These are phyloP conservation scores for Mollisiaceae sp. DNA, from an alignment of 2,329 filamentous ascomycete genomes.

Conservation along the genomic window DNA sequence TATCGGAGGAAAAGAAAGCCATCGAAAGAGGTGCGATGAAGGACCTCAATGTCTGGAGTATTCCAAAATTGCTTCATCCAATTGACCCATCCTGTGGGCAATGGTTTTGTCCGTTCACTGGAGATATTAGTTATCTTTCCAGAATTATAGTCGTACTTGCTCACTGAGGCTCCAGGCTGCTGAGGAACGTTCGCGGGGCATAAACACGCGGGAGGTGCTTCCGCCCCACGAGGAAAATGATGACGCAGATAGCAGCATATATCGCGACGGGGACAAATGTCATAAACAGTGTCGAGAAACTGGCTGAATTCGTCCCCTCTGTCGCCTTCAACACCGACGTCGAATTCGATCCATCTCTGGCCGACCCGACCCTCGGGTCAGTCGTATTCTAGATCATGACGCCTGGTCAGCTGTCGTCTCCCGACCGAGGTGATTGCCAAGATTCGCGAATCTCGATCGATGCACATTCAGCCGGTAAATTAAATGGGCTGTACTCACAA, in stretches of 20 bases:
- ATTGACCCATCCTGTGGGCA: slow-evolving; percentile 44
- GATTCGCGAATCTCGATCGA: not conserved
- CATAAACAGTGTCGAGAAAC: slow-evolving; percentile 49
- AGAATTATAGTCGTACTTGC: not conserved
- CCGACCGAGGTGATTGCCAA: slow-evolving; percentile 6
- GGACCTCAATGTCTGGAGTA: slow-evolving; percentile 47
- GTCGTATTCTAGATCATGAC: slow-evolving; percentile 25
- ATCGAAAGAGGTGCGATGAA: slow-evolving; percentile 70
- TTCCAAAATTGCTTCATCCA: slow-evolving; percentile 44
- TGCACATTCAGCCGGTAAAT: not conserved
- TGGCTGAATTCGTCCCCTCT: slow-evolving; percentile 47
- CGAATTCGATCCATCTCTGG: slow-evolving; percentile 47
- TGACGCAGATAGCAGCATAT: slow-evolving; percentile 54
- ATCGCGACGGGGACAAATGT: slow-evolving; percentile 60
- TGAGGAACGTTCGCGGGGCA: slow-evolving; percentile 57
- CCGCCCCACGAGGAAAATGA: slow-evolving; percentile 56
- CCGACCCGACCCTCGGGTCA: slow-evolving; percentile 52
- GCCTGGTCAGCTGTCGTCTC: not conserved
- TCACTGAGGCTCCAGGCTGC: slow-evolving; percentile 55
- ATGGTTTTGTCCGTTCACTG: slow-evolving; percentile 40
- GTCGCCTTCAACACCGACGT: slow-evolving; percentile 45
- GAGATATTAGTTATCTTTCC: slow-evolving; percentile 12
- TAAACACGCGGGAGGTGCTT: slow-evolving; percentile 58
- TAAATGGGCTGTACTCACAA: slow-evolving; percentile 14
- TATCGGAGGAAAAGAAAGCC: slow-evolving; percentile 70